Evolutionary conservation across 805 yeast species (phyloP).

Genomic region (Dipodascopsis tothii): DNA sequence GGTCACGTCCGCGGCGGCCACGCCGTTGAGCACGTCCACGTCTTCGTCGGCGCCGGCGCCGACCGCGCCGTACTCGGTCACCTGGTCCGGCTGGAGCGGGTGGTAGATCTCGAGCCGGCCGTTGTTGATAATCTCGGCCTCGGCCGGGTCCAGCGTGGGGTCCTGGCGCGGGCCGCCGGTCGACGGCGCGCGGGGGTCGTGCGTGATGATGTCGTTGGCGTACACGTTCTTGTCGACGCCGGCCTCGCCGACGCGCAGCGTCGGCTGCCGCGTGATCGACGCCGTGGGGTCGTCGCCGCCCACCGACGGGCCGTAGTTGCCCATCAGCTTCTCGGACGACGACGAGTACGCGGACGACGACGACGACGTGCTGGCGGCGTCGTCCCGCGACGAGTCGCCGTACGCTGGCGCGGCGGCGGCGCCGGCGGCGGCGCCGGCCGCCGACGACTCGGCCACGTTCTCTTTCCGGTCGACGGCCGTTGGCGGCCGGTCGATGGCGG

Average conservation of each 20-base stretch:
- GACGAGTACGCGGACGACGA: background rate
- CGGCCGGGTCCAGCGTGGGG: background rate
- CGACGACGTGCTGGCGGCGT: background rate
- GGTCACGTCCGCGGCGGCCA: background rate
- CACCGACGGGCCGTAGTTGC: background rate
- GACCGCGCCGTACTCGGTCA: constrained; percentile 16
- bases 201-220: background rate
- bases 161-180: background rate
- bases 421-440: background rate
- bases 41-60: background rate
- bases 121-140: constrained; percentile 7
- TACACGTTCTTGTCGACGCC: background rate
- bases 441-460: background rate
- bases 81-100: constrained; percentile 19
- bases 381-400: background rate
- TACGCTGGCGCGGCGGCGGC: background rate
- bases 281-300: background rate
- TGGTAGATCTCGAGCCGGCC: constrained; percentile 18
- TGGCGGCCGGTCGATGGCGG: no score
- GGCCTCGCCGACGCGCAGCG: no score
- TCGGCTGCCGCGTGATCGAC: background rate
- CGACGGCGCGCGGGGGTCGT: background rate
- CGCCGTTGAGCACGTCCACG: background rate
- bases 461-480: background rate
- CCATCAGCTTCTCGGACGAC: background rate